Evolutionary conservation across 2,329 filamentous ascomycete genomes (phyloP).

Genomic region (Nigrograna mackinnonii): DNA sequence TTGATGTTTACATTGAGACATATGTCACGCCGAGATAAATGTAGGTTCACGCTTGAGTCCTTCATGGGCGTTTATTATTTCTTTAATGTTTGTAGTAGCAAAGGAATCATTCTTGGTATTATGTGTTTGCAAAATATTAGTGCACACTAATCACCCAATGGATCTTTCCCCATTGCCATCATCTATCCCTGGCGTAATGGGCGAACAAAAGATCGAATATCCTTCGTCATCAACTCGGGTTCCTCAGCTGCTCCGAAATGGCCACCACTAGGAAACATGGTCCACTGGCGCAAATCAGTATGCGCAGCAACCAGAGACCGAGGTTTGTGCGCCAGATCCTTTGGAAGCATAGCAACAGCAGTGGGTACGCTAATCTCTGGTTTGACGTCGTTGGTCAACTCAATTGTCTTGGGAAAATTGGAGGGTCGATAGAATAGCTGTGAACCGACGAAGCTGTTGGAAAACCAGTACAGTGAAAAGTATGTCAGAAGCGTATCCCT

Average conservation of each 20-base stretch:
- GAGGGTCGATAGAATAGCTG: slow-evolving; percentile 11
- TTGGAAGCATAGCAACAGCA: slow-evolving; percentile 10
- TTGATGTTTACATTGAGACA: too few relatives aligned
- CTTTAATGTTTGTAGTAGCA: too few relatives aligned
- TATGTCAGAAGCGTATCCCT: slow-evolving; percentile 10
- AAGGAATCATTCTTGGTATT: too few relatives aligned
- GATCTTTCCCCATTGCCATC: too few relatives aligned
- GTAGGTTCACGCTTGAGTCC: too few relatives aligned
- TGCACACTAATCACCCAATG: too few relatives aligned
- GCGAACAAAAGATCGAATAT: slow-evolving; percentile 7
- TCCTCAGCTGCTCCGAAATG: slow-evolving; percentile 11
- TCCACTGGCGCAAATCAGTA: slow-evolving; percentile 11
- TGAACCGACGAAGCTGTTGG: slow-evolving; percentile 8
- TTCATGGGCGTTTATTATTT: too few relatives aligned
- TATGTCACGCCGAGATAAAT: too few relatives aligned
- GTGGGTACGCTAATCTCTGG: slow-evolving; percentile 12
- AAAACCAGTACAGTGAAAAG: slow-evolving; percentile 11
- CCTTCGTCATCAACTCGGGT: slow-evolving; percentile 2
- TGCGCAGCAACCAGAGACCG: slow-evolving; percentile 5
- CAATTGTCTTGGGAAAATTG: slow-evolving; percentile 6
- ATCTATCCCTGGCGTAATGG: too few relatives aligned
- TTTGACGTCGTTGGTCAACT: slow-evolving; percentile 9
- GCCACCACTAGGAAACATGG: slow-evolving; percentile 8
- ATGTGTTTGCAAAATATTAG: too few relatives aligned
- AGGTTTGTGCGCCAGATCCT: slow-evolving; percentile 9